Evolutionary conservation across 169 alveolate species (phyloP).

Genomic region (Eimeria necatrix): DNA sequence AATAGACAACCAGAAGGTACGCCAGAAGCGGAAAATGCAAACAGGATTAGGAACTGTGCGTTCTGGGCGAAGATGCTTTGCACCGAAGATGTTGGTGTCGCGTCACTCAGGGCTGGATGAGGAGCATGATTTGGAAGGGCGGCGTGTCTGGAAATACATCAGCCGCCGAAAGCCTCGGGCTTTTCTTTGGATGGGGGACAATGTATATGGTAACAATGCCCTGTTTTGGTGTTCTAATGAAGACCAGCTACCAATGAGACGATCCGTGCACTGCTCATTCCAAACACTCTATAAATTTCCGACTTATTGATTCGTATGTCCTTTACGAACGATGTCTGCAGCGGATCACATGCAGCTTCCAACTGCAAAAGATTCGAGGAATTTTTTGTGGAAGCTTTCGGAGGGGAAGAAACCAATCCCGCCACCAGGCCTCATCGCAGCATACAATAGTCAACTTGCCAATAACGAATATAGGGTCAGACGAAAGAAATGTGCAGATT

Average conservation of each 20-base stretch:
- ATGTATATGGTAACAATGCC: conserved; percentile 62
- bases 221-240: background rate
- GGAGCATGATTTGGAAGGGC: conserved; percentile 68
- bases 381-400: conserved; percentile 66
- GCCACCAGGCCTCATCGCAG: conserved; percentile 69
- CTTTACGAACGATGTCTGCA: background rate
- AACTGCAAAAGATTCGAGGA: conserved; percentile 65
- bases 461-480: conserved; percentile 54
- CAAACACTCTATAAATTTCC: background rate
- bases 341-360: conserved; percentile 77
- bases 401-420: conserved; percentile 73
- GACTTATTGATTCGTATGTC: background rate
- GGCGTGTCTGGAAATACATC: conserved; percentile 71
- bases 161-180: conserved; percentile 62
- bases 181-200: conserved; percentile 79
- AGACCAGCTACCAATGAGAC: background rate
- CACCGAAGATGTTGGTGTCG: background rate
- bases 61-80: background rate
- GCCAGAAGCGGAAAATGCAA: background rate
- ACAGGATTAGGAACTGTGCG: background rate
- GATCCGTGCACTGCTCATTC: background rate
- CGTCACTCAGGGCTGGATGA: conserved; percentile 50
- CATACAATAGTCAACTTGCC: conserved; percentile 71
- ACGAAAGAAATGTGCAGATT: background rate
- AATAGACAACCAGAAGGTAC: conserved; percentile 75